Conservation (phyloP, 148 eudicot species). For the Euryodendron excelsum region DNA sequence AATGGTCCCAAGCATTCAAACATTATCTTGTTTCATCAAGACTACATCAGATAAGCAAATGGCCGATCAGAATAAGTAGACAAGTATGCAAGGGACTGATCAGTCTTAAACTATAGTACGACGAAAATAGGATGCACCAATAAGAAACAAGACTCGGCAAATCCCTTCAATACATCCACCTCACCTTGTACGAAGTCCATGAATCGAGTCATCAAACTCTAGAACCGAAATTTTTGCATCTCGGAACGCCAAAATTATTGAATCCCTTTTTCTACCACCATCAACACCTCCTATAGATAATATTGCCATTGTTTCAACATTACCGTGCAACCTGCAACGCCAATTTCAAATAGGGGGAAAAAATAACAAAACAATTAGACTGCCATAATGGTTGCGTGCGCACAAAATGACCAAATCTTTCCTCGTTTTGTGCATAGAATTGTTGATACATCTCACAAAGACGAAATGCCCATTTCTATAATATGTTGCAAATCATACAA, state of each 20-base stretch:
- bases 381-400: background rate
- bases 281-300: conserved; percentile 55
- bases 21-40: background rate
- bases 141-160: background rate
- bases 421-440: background rate
- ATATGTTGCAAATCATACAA: background rate
- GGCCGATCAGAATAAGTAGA: background rate
- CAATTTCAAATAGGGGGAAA: background rate
- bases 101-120: background rate
- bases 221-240: conserved; percentile 87
- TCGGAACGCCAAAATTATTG: conserved; percentile 70
- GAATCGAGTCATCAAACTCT: conserved; percentile 87
- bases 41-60: background rate
- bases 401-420: background rate
- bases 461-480: background rate
- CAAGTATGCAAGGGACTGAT: background rate
- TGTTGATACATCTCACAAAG: background rate
- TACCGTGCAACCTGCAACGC: conserved; percentile 84
- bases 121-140: background rate
- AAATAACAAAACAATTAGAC: conserved; percentile 6
- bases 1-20: background rate
- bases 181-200: conserved; percentile 83
- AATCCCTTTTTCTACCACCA: conserved; percentile 81
- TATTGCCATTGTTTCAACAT: conserved; percentile 77
- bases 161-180: conserved; percentile 12